Evolutionary conservation across 2,329 filamentous ascomycete species (phyloP).

Genomic region (Cladophialophora chaetospira): DNA sequence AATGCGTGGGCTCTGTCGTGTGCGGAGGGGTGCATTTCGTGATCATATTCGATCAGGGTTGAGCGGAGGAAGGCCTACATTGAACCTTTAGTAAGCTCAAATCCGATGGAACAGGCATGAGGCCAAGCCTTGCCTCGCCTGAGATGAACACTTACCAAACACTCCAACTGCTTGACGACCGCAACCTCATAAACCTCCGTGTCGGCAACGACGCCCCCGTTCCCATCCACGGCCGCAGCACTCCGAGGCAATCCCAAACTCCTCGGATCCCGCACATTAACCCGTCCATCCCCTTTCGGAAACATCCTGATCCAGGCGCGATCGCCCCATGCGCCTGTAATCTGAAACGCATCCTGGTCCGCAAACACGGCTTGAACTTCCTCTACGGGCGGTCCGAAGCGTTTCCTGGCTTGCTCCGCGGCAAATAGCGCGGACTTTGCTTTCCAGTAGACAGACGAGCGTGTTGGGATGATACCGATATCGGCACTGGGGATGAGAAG

Average conservation of each 20-base stretch:
- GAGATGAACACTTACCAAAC: slow-evolving; percentile 13
- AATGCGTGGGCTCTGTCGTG: slow-evolving; percentile 3
- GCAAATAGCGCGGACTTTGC: background rate
- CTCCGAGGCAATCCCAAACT: slow-evolving; percentile 15
- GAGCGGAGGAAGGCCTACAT: slow-evolving; percentile 15
- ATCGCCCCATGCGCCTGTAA: slow-evolving; percentile 5
- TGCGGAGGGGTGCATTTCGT: background rate
- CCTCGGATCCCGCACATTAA: slow-evolving; percentile 12
- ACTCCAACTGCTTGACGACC: slow-evolving; percentile 18
- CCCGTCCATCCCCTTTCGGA: slow-evolving; percentile 13
- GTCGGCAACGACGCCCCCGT: slow-evolving; percentile 1
- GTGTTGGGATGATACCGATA: background rate
- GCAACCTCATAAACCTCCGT: slow-evolving; percentile 23
- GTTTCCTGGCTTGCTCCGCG: background rate
- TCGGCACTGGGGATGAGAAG: slow-evolving; percentile 1
- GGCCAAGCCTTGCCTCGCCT: background rate
- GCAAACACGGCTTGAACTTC: background rate
- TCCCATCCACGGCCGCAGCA: slow-evolving; percentile 1
- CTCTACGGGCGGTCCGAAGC: background rate
- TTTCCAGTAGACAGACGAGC: background rate
- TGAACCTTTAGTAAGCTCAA: background rate
- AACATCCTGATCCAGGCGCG: slow-evolving; percentile 21
- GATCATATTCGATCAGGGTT: slow-evolving; percentile 17
- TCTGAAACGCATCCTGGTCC: slow-evolving; percentile 10
- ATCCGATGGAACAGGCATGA: too few species aligned